Evolutionary conservation across 139 green algal species (phyloP), one percentile per base, ranked within the genome.

Genomic region (Tetradesmus lagerheimii): DNA sequence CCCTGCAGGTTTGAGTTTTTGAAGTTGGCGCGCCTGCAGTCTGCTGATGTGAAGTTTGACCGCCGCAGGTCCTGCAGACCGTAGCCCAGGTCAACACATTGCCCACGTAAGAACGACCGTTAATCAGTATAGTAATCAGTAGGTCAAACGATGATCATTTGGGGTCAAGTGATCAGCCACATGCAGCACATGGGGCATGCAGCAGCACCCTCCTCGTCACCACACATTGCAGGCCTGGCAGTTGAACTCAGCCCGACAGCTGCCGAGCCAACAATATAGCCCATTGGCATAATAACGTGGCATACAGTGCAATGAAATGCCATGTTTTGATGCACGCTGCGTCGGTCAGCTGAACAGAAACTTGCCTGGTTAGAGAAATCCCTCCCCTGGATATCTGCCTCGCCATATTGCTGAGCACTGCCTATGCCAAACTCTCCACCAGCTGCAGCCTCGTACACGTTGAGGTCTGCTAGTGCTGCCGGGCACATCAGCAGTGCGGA

Each of bases 11-110:
- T 96, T 35, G 90, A 39, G 35, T 89, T 91, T 16, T 94, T 94
- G 87, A 98, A 98, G 83, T 95, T 96, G 71, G 84, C 91, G 15
- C 93, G 78, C 6, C 93, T 89, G 62, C 86, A 93, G 75, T 96
- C 91, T 16, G 96, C 96, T 9, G 95, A 93, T 27, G 97, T 99
- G 94, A 99, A 99, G 93, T 99, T 99, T 18, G 92, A 95, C 18
- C 97, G 92, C 37, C 95, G 91, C 53, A 99, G 90, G 84, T 98
- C 95, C 93, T 97, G 91, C 57, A 31, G 57, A 50, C 11, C 43
- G 53, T 62, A 64, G 25, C 86, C 23, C 35, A 27, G 9, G 66
- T 80, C 4, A 29, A 39, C 25, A 31, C 20, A 8, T 15, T 37
- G 11, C 1, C 35, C 5, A 31, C 8, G 57, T n/a, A n/a, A 15